phyloP scores from a whole-genome alignment of 1,284 basidiomycete species.

The Hemileia vastatrix region DNA sequence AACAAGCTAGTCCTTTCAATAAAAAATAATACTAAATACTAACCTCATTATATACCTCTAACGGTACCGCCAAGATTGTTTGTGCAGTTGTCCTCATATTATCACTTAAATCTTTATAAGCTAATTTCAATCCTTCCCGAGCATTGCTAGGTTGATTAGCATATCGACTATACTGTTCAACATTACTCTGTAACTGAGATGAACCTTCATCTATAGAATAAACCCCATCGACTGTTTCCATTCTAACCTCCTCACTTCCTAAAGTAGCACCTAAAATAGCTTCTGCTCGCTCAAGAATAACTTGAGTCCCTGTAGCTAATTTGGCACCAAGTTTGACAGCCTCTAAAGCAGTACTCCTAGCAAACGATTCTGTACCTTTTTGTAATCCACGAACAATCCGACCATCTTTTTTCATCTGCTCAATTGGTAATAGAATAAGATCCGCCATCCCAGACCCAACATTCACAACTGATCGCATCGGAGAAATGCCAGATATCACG shows the following conservation, averaged over 20 bases:
- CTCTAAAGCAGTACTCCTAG: conserved; percentile 85
- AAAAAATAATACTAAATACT: conserved; percentile 33
- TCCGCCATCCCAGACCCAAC: conserved; percentile 94
- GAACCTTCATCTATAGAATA: not conserved
- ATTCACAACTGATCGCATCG: conserved; percentile 89
- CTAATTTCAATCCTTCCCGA: conserved; percentile 75
- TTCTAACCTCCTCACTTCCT: conserved; percentile 30
- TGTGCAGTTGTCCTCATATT: conserved; percentile 90
- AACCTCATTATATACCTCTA: conserved; percentile 94
- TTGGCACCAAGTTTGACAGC: conserved; percentile 89
- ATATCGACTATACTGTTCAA: conserved; percentile 67
- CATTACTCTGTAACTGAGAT: conserved; percentile 24
- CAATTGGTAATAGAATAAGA: conserved; percentile 85
- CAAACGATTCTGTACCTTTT: conserved; percentile 81
- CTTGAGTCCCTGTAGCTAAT: conserved; percentile 91
- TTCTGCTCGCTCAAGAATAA: conserved; percentile 91
- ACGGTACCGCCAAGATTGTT: conserved; percentile 93
- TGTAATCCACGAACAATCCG: conserved; percentile 87
- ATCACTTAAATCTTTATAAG: conserved; percentile 69
- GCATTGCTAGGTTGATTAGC: conserved; percentile 78
- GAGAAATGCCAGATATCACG: conserved; percentile 91
- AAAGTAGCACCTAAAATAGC: conserved; percentile 64
- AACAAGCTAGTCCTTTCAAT: not conserved
- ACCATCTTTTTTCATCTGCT: conserved; percentile 94
- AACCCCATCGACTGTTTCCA: conserved; percentile 29